Conservation (phyloP, 805 yeast species). For the Lachancea fermentati region DNA sequence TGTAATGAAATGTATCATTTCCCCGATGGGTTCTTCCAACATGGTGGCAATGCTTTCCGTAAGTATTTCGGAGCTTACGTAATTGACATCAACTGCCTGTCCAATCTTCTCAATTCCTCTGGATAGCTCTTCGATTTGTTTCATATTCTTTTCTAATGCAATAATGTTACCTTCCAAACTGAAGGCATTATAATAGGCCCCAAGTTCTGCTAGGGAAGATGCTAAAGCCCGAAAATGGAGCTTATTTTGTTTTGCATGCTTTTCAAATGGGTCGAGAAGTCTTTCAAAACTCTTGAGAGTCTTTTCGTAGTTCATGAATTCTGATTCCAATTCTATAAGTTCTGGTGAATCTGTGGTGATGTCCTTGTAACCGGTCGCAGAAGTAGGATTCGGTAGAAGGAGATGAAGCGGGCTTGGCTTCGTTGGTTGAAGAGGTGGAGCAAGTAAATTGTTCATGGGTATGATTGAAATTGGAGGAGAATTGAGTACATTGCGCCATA, state of each 20-base stretch:
- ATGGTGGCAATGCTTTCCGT: conserved; percentile 36
- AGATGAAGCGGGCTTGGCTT: conserved; percentile 54
- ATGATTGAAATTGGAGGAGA: conserved; percentile 50
- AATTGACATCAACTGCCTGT: conserved; percentile 72
- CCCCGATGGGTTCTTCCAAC: conserved; percentile 36
- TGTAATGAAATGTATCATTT: conserved; percentile 31
- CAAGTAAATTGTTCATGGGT: conserved; percentile 47
- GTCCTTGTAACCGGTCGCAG: conserved; percentile 29
- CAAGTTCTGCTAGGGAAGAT: conserved; percentile 67
- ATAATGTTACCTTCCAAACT: conserved; percentile 51
- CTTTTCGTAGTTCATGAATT: conserved; percentile 38
- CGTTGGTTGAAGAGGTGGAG: conserved; percentile 58
- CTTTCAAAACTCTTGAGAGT: conserved; percentile 25
- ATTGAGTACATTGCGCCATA: conserved; percentile 71
- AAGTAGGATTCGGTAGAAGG: conserved; percentile 55
- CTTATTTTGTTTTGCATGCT: conserved; percentile 25
- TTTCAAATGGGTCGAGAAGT: conserved; percentile 23
- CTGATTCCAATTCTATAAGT: conserved; percentile 33
- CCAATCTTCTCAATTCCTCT: conserved; percentile 75
- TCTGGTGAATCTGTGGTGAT: conserved; percentile 16
- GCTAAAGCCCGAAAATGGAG: conserved; percentile 48
- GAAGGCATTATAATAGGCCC: conserved; percentile 60
- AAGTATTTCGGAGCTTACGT: conserved; percentile 44
- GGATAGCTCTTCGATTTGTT: conserved; percentile 35
- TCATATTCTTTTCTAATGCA: conserved; percentile 44